Evolutionary conservation across 108 stramenopile genomes (phyloP), one percentile per base, ranked within the genome.

Genomic region (Discostella stelligeroides): DNA sequence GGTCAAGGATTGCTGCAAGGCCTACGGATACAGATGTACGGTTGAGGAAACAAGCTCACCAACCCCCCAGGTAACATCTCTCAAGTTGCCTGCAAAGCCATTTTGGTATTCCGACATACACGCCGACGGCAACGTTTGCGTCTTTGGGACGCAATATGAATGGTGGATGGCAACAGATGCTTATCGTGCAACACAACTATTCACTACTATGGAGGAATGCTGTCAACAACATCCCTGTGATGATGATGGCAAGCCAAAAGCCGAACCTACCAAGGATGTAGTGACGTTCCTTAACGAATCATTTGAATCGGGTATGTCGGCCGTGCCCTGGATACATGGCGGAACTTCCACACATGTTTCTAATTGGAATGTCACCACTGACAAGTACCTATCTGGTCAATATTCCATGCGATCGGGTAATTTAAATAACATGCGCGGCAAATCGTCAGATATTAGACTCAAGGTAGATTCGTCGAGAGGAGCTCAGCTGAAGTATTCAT

Each of bases 91-190:
- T n/a, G n/a, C n/a, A n/a, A n/a, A n/a, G 14, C 8, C 61, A 42
- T 62, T 43, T 25, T 62, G 61, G 61, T 62, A 43, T 13, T 38
- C 61, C 13, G 61, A 62, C 42, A 40, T 45, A 20, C 40, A 40
- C 7, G 61, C 61, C 41, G 42, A 62, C 41, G 40, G 42, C 5
- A 43, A 43, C 43, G 45, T 14, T 14, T 62, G 61, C 20, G 25
- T 62, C 42, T 62, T 24, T 25, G 61, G 61, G 10, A 18, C 17
- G n/a, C 24, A 62, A 2, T 62, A 62, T 23, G 61, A 62, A 24
- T 40, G 37, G 4, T 62, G 61, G 61, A 62, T 62, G 61, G n/a
- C 27, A 24, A 42, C 27, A 0, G 20, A 45, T 12, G 21, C 21
- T 0, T 40, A 45, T 23, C 27, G 51, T 23, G 51, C 51, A 25